These are phyloP conservation scores for Pholiota adiposa DNA, from an alignment of 1,284 basidiomycete species.

Conservation along the genomic window DNA sequence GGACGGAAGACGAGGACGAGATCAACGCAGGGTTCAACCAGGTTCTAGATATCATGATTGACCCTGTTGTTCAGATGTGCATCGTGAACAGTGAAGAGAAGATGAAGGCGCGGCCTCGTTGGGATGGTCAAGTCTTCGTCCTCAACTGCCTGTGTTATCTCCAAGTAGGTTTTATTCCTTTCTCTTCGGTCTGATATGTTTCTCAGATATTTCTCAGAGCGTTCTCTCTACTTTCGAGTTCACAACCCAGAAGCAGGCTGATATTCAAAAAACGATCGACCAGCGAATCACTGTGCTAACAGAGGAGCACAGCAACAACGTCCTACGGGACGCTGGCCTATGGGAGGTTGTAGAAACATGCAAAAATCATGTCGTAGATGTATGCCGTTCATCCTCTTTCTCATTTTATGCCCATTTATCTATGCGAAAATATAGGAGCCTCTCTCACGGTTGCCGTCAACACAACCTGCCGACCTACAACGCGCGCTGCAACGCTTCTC, in stretches of 20 bases:
- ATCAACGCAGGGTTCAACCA: constrained; percentile 63
- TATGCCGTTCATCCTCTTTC: constrained; percentile 38
- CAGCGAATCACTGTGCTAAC: constrained; percentile 68
- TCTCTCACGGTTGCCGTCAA: constrained; percentile 64
- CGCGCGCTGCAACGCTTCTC: constrained; percentile 63
- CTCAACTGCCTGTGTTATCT: constrained; percentile 86
- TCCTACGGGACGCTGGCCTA: constrained; percentile 79
- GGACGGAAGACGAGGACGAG: constrained; percentile 54
- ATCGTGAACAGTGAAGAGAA: constrained; percentile 71
- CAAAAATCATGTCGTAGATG: constrained; percentile 55
- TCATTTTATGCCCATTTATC: neutral
- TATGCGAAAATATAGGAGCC: constrained; percentile 56
- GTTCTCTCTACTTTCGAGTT: constrained; percentile 78
- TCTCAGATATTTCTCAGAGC: constrained; percentile 45
- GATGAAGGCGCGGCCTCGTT: constrained; percentile 51
- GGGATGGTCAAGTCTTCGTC: constrained; percentile 84
- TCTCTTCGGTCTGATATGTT: neutral
- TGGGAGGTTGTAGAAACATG: constrained; percentile 65
- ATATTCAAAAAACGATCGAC: constrained; percentile 68
- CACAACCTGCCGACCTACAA: constrained; percentile 59
- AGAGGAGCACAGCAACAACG: constrained; percentile 77
- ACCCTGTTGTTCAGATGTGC: constrained; percentile 83
- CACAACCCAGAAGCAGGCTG: constrained; percentile 62
- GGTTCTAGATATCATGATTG: constrained; percentile 81
- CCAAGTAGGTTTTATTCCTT: constrained; percentile 51